These are phyloP conservation scores for Platanus orientalis DNA, from an alignment of 164 flowering plant genomes.

Conservation along the genomic window DNA sequence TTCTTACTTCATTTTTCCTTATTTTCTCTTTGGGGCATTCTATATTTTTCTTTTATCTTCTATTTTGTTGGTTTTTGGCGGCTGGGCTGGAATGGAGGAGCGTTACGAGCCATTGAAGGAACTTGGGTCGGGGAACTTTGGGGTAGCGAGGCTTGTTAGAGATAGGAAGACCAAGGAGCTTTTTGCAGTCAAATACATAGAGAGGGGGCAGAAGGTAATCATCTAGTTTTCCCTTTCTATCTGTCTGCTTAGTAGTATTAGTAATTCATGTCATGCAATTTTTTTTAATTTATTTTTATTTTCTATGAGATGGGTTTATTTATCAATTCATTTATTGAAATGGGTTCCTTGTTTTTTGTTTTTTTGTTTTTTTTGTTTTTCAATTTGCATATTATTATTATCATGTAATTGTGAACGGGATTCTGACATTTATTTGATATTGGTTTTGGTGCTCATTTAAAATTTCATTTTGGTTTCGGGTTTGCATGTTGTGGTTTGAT, in stretches of 20 bases:
- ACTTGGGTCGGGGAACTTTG: constrained; percentile 52
- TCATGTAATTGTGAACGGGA: background rate
- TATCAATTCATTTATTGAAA: too few relatives aligned
- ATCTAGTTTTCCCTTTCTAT: background rate
- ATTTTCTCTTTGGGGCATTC: too few relatives aligned
- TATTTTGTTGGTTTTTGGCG: background rate
- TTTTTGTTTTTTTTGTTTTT: too few relatives aligned
- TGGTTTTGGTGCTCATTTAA: background rate
- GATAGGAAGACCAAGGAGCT: constrained; percentile 59
- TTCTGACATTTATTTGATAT: background rate
- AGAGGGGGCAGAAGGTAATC: constrained; percentile 46
- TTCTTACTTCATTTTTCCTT: too few relatives aligned
- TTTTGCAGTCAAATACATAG: constrained; percentile 51
- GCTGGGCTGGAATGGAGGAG: constrained; percentile 35
- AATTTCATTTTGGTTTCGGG: background rate
- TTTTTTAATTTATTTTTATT: background rate
- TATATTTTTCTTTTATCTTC: too few relatives aligned
- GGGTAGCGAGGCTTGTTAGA: constrained; percentile 49
- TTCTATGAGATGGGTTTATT: background rate
- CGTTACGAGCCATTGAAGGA: constrained; percentile 49
- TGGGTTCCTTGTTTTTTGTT: too few relatives aligned
- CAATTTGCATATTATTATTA: too few relatives aligned
- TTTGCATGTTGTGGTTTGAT: too few relatives aligned
- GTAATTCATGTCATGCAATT: too few relatives aligned
- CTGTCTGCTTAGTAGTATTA: background rate